Base-by-base conservation (phyloP, 257 asterid genomes). In the Nicotiana sylvestris region DNA sequence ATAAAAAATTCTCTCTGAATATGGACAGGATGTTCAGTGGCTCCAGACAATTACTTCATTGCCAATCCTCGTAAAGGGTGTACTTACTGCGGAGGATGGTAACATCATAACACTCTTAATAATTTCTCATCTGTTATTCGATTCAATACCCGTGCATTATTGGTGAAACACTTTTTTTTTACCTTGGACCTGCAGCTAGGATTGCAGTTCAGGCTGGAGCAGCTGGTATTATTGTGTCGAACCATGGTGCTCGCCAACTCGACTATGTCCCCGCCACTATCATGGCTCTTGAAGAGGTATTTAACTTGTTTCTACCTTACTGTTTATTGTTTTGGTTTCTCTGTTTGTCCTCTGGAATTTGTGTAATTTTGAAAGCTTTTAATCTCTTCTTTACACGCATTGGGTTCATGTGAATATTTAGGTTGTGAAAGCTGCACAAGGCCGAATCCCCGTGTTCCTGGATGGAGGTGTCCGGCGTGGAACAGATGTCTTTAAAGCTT, bases 391-490 rank as follows among this genome's bases (percentile, higher is more conserved):
- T 64, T 27, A 68, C 27, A 7, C 12, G 21, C 64, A 27, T 16
- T 6, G 35, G 46, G 18, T 82, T 55, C 33, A 2, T 66, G 43
- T 77, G 68, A 66, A 67, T 51, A 62, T 60, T 86, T 85, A 95
- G 98, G 99, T 95, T 35, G 98, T 95, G 84, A 91, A 92, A 92
- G 98, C 92, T 79, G 96, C 97, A 67, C 97, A 92, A 87, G 98
- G 99, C 70, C 95, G 96, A 8, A 64, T 95, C 27, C 99, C 99
- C 1, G 98, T 95, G 17, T 95, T 95, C 92, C 82, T 95, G 91
- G 99, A 95, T 83, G 99, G 99, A 84, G 99, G 99, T 9, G 92
- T 95, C 25, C 92, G 99, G 1, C 97, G 97, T 81, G 99, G 99
- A 43, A 95, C 98, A 27, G 99, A 95, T 78, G 99, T 95, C 76